Base-by-base conservation (phyloP, 805 yeast species). In the Lachancea kluyveri region DNA sequence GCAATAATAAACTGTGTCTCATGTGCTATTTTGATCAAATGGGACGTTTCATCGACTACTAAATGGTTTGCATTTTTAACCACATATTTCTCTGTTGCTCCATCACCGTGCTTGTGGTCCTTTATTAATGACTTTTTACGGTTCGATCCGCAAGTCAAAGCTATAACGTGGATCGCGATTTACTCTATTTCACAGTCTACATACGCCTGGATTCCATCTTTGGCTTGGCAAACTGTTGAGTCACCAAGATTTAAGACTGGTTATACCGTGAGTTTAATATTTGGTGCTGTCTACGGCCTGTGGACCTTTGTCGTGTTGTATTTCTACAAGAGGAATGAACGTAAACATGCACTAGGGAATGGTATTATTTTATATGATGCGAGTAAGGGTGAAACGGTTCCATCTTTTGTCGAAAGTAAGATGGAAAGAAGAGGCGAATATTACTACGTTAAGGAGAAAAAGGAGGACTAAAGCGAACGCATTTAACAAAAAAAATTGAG, bases 21-120 rank as follows among this genome's bases (percentile, higher is more conserved):
- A 9, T 73, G 75, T 47, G 62, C 63, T 1, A 59, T 77, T 15
- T 55, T 77, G 41, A 76, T 77, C 5, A 67, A 67, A 26, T 77
- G 83, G 83, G 54, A 74, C 40, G 72, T 77, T 17, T 64, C 76
- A 0, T 61, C 62, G 24, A 37, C 61, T n/a, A 74, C 81, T 10
- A 74, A 77, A 52, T 75, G 82, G 81, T 74, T 67, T 59, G 83
- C 76, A 1, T 77, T 71, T 50, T 62, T 74, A 45, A 62, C 70
- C 29, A 74, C 72, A 13, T 77, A 75, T 46, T 72, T 73, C 52
- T 71, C 77, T 9, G 76, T 79, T 68, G 71, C 81, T 11, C 72
- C 72, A 51, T 74, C 80, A 2, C 77, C 82, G 0, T 76, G 76
- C 28, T 54, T 74, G 29, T 72, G 75, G 62, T 67, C 78, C 1